Base-by-base conservation (phyloP, 2,329 filamentous ascomycete genomes). In the Emergomyces pasteurianus region DNA sequence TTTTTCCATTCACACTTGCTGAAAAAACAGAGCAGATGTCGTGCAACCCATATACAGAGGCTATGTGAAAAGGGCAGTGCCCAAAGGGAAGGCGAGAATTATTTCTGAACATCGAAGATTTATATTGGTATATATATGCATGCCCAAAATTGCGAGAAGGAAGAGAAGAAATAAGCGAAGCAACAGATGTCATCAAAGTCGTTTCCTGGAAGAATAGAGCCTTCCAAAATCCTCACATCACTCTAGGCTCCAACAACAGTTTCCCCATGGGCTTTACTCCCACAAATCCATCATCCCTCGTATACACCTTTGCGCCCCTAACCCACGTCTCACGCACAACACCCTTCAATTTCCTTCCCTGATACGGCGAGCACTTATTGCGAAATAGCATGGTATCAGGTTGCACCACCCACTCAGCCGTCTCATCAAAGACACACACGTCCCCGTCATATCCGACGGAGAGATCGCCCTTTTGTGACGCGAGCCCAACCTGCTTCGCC, bases 281-380 rank as follows among this genome's bases (percentile, higher is more conserved):
- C 3, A 74, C 73, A 62, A 72, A 72, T 50, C 67, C 67, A 23
- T 69, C 69, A 61, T 83, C 85, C 38, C 88, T 79, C 64, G 83
- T 81, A 72, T 88, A 95, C n/a, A 96, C 81, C 71, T 82, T 86
- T 65, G 77, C 78, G 0, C 92, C 92, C 7, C 91, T 81, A 63
- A 96, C 70, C 88, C 90, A 96, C 8, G 92, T 96, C 80, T 95
- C 89, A 62, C 77, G 79, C 12, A 96, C 91, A 62, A 90, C 83
- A 0, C 92, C 92, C 54, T 80, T 82, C 68, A 96, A 86, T 38
- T 78, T 81, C 73, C 87, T 88, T 23, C 89, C 89, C 72, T 96
- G 88, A 80, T 95, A 96, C 0, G 92, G 91, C 61, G 87, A 91
- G 78, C 90, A 92, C 70, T 90, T 90, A 75, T 96, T 96, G 74